Conservation (phyloP, 1,139 yeast species). For the Geotrichum reessii region DNA sequence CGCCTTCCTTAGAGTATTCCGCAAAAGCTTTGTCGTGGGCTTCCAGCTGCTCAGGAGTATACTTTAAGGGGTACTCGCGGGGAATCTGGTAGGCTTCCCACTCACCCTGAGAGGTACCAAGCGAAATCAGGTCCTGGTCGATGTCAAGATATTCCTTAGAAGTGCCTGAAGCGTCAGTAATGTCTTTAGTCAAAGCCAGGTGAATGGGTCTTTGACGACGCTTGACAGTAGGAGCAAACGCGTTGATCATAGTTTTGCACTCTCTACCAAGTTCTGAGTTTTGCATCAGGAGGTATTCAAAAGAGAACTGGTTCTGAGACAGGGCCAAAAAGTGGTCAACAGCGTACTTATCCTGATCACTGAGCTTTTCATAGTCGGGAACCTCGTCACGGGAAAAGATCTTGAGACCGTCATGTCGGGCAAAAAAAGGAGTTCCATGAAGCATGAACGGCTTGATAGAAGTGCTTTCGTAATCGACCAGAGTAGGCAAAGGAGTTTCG, state of each 20-base stretch:
- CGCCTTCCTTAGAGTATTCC: slow-evolving; percentile 60
- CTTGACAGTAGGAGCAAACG: slow-evolving; percentile 41
- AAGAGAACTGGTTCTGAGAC: slow-evolving; percentile 84
- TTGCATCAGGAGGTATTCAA: slow-evolving; percentile 73
- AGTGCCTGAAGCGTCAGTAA: slow-evolving; percentile 47
- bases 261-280: slow-evolving; percentile 39
- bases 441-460: slow-evolving; percentile 75
- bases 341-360: slow-evolving; percentile 69
- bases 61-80: slow-evolving; percentile 56
- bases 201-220: slow-evolving; percentile 37
- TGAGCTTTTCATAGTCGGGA: slow-evolving; percentile 60
- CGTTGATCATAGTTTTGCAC: slow-evolving; percentile 49
- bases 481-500: slow-evolving; percentile 35
- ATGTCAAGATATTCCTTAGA: slow-evolving; percentile 68
- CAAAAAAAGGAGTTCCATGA: slow-evolving; percentile 72
- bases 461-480: slow-evolving; percentile 78
- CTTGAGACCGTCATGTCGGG: slow-evolving; percentile 82
- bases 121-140: slow-evolving; percentile 67
- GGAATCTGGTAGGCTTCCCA: slow-evolving; percentile 40
- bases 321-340: slow-evolving; percentile 80
- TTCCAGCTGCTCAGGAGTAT: slow-evolving; percentile 50
- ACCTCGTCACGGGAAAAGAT: slow-evolving; percentile 71
- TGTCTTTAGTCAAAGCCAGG: slow-evolving; percentile 43
- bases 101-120: slow-evolving; percentile 43
- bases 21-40: slow-evolving; percentile 55